phyloP scores from a whole-genome alignment of 2,329 filamentous ascomycete species.

The Penicillium sp. region DNA sequence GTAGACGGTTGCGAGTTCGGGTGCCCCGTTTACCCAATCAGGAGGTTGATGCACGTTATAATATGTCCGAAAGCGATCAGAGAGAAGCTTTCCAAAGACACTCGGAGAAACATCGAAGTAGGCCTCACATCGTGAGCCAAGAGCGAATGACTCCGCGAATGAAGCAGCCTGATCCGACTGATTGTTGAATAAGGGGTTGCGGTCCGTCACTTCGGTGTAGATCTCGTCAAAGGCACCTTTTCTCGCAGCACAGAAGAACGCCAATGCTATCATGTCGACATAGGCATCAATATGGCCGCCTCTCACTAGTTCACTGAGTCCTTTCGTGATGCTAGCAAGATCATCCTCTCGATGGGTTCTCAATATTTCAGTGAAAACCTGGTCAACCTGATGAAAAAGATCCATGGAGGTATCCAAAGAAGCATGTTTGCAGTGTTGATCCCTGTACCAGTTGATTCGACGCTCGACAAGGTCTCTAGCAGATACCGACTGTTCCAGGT shows the following conservation, averaged over 20 bases:
- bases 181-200: slow-evolving; percentile 61
- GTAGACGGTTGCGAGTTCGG: slow-evolving; percentile 53
- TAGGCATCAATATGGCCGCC: slow-evolving; percentile 43
- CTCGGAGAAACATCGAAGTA: slow-evolving; percentile 60
- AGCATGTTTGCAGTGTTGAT: slow-evolving; percentile 40
- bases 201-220: slow-evolving; percentile 62
- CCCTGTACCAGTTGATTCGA: slow-evolving; percentile 45
- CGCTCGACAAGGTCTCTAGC: slow-evolving; percentile 37
- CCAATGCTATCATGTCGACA: slow-evolving; percentile 57
- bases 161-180: slow-evolving; percentile 64
- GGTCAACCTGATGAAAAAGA: slow-evolving; percentile 41
- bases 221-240: slow-evolving; percentile 62
- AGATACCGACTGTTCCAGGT: slow-evolving; percentile 42
- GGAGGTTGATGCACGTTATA: slow-evolving; percentile 51
- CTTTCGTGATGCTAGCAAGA: slow-evolving; percentile 39
- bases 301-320: slow-evolving; percentile 36
- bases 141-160: slow-evolving; percentile 63
- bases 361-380: slow-evolving; percentile 28
- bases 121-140: slow-evolving; percentile 63
- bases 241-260: slow-evolving; percentile 58
- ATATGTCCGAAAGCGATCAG: slow-evolving; percentile 43
- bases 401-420: slow-evolving; percentile 32
- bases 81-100: slow-evolving; percentile 47
- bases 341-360: slow-evolving; percentile 30
- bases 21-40: slow-evolving; percentile 51